These are phyloP conservation scores for Alisma plantagoaquatica DNA, from an alignment of 106 monocot genomes.

Conservation along the genomic window DNA sequence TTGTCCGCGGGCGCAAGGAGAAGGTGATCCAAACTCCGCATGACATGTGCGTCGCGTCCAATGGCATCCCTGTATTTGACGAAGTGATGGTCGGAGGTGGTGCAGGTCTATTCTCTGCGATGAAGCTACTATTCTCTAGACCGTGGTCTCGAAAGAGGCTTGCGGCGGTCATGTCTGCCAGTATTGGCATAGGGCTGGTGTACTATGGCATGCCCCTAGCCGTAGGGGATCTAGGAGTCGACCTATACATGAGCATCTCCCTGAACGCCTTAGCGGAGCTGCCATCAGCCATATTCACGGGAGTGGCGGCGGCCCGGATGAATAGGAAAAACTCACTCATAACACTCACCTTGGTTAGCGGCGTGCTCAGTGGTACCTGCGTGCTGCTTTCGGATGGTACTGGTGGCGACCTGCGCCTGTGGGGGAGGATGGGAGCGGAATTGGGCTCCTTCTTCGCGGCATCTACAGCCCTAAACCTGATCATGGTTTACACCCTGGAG, in stretches of 20 bases:
- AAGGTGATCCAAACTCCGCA: slow-evolving; percentile 44
- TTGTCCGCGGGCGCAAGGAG: slow-evolving; percentile 44
- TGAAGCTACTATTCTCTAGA: slow-evolving; percentile 36
- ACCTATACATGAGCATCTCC: slow-evolving; percentile 54
- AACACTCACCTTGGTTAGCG: slow-evolving; percentile 21
- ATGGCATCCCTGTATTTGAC: slow-evolving; percentile 15
- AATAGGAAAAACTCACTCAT: slow-evolving; percentile 36
- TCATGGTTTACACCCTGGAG: slow-evolving; percentile 21
- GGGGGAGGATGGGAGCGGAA: slow-evolving; percentile 35
- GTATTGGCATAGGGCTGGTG: slow-evolving; percentile 50
- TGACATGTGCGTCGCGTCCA: slow-evolving; percentile 16
- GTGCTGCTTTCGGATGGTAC: slow-evolving; percentile 4
- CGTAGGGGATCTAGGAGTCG: slow-evolving; percentile 36
- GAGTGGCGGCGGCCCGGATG: slow-evolving; percentile 24
- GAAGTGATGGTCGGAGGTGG: background rate
- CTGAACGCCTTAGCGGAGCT: slow-evolving; percentile 67
- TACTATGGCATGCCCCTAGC: slow-evolving; percentile 82
- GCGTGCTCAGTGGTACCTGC: slow-evolving; percentile 29
- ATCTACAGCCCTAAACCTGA: slow-evolving; percentile 40
- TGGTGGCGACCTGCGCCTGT: too few relatives aligned
- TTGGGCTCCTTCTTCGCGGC: slow-evolving; percentile 51
- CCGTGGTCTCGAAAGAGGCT: slow-evolving; percentile 49
- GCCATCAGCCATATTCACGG: slow-evolving; percentile 34
- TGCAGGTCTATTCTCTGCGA: slow-evolving; percentile 17
- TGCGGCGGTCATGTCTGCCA: slow-evolving; percentile 32